A percentile compares a stretch with the other conserved stretches of the same genome.
phyloP scores from a whole-genome alignment of 169 alveolate genomes.

The Cystoisospora suis region DNA sequence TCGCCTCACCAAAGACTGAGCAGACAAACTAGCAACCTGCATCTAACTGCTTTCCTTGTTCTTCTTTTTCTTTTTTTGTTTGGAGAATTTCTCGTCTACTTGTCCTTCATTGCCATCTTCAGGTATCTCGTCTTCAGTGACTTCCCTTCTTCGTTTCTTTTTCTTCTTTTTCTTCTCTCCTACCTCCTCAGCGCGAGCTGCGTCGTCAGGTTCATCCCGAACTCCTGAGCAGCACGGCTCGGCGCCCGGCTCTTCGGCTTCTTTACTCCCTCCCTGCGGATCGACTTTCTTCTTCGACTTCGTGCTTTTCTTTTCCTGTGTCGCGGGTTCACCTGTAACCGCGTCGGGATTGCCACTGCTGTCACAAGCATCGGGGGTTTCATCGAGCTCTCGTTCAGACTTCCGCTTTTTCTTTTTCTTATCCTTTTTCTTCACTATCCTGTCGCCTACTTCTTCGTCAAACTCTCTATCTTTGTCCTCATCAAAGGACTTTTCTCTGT shows the following conservation, averaged over 20 bases:
- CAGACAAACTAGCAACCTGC: too few relatives aligned
- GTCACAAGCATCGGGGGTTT: too few relatives aligned
- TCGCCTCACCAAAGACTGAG: too few relatives aligned
- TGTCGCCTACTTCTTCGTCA: not conserved
- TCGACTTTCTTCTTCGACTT: not conserved
- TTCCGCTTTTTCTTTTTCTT: not conserved
- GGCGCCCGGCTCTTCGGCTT: not conserved
- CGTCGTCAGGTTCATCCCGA: not conserved
- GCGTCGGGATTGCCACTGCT: too few relatives aligned
- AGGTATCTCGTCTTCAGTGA: not conserved
- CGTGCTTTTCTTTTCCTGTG: not conserved
- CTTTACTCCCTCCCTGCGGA: not conserved
- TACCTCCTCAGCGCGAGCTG: not conserved
- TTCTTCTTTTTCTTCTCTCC: not conserved
- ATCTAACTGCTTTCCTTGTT: not conserved
- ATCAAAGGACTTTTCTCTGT: not conserved
- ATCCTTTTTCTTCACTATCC: not conserved
- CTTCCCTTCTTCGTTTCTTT: not conserved
- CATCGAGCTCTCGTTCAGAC: not conserved
- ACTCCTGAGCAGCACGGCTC: not conserved
- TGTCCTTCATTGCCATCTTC: not conserved
- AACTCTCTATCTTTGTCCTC: not conserved
- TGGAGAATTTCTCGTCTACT: not conserved
- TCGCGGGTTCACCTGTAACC: too few relatives aligned
- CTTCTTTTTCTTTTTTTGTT: not conserved